phyloP scores from a whole-genome alignment of 768 basidiomycete genomes.

The Serendipita sp. region DNA sequence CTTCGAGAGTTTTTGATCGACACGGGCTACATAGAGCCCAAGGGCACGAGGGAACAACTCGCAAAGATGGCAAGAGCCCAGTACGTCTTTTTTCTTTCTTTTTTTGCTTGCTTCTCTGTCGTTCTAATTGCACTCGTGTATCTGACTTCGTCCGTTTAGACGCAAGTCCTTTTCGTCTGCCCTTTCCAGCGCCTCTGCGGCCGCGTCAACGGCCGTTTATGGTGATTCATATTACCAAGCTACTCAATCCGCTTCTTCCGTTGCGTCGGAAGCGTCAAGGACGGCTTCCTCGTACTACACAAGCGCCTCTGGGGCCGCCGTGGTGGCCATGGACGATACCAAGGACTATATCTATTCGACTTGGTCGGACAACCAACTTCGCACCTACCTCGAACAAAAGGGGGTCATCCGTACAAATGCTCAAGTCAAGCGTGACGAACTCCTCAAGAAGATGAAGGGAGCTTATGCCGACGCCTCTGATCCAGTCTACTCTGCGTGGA shows the following conservation, averaged over 20 bases:
- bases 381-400: conserved; percentile 56
- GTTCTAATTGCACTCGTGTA: neutral
- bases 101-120: neutral
- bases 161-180: conserved; percentile 44
- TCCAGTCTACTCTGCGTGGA: conserved; percentile 75
- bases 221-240: conserved; percentile 27
- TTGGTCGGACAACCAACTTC: conserved; percentile 69
- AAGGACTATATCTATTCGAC: conserved; percentile 81
- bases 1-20: conserved; percentile 72
- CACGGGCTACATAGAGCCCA: conserved; percentile 71
- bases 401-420: conserved; percentile 50
- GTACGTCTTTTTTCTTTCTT: conserved; percentile 12
- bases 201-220: conserved; percentile 33
- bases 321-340: conserved; percentile 41
- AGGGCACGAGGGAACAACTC: conserved; percentile 63
- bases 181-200: conserved; percentile 36
- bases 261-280: conserved; percentile 14
- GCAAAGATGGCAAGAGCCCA: conserved; percentile 57
- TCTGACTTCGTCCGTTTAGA: neutral
- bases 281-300: conserved; percentile 23
- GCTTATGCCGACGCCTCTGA: conserved; percentile 44
- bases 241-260: conserved; percentile 16
- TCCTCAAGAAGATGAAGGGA: conserved; percentile 50
- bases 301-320: conserved; percentile 37
- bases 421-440: conserved; percentile 45